These are phyloP conservation scores for Wickerhamomyces bisporus DNA, from an alignment of 805 yeast genomes.

Conservation along the genomic window DNA sequence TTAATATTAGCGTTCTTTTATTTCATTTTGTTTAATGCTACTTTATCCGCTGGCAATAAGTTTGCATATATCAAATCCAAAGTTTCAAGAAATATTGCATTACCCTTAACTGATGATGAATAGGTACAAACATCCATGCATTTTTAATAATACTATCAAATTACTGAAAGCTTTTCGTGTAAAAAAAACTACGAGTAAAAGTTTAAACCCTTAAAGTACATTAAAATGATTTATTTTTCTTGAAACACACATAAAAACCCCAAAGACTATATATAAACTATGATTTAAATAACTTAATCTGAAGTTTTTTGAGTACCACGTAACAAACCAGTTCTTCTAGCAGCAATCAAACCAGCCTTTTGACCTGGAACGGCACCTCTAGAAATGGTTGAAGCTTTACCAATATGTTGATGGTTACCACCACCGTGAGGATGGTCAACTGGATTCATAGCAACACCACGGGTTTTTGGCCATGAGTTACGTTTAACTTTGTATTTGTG, in stretches of 20 bases:
- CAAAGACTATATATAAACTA: constrained; percentile 20
- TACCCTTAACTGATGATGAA: constrained; percentile 6
- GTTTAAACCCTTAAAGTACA: constrained; percentile 14
- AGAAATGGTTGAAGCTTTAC: constrained; percentile 99
- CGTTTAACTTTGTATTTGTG: constrained; percentile 99
- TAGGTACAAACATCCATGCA: background rate
- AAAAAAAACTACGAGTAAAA: no score
- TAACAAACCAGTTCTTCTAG: constrained; percentile 99
- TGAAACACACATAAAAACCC: constrained; percentile 18
- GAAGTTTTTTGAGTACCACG: constrained; percentile 98
- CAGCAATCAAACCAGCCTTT: constrained; percentile 99
- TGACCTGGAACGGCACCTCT: constrained; percentile 99
- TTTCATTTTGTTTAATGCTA: constrained; percentile 17
- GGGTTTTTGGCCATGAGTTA: constrained; percentile 99
- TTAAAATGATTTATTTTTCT: constrained; percentile 17
- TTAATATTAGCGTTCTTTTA: constrained; percentile 43
- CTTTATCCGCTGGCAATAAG: constrained; percentile 18
- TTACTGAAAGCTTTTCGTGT: no score
- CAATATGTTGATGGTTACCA: constrained; percentile 99
- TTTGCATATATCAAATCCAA: constrained; percentile 10
- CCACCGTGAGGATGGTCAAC: constrained; percentile 99
- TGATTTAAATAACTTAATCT: constrained; percentile 43
- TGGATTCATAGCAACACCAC: constrained; percentile 99
- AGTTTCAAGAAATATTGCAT: constrained; percentile 1
- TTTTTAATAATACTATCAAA: background rate